Evolutionary conservation across 2,329 filamentous ascomycete species (phyloP), one percentile per base, ranked within the genome.

Genomic region (Didymella keratinophila): DNA sequence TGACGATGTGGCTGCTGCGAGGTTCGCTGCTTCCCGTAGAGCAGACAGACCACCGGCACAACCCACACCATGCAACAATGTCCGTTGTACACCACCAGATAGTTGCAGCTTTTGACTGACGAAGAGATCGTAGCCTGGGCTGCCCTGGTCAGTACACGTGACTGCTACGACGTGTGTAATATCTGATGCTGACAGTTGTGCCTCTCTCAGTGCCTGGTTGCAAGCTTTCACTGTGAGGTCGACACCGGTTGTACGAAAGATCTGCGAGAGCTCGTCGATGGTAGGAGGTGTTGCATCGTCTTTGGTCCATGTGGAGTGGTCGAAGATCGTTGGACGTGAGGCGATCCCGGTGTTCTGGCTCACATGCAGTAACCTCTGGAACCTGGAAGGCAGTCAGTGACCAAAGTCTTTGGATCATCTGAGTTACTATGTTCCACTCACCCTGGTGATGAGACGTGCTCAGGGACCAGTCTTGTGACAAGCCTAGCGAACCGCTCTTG

Each of bases 1-100:
- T 60, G 85, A 84, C 14, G 82, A 82, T 58, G 87, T 84, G 1
- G 88, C 88, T 12, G 89, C 76, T 2, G 87, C 88, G 20, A 91
- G 78, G 66, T 89, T 88, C 1, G 87, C 87, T 0, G 86, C 89
- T n/a, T 60, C 54, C 1, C 72, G 64, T 41, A 72, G 51, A 10
- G 71, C 65, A 16, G 75, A 69, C 4, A 79, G 63, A 1, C 77
- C 78, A 16, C 77, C 77, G 1, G 78, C 77, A 36, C 78, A 79
- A 0, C 77, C 78, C 0, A 78, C 74, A 12, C 77, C 77, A 18
- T 76, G 67, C 1, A 79, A 61, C 0, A 79, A 65, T 1, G 68
- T 69, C 14, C 76, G 62, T 21, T 79, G 72, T 4, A 75, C 74
- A 10, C 64, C 61, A n/a, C 59, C 39, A 11, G 39, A 53, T 9